phyloP scores from a whole-genome alignment of 1,139 yeast genomes.

The Suhomyces bribrorum region DNA sequence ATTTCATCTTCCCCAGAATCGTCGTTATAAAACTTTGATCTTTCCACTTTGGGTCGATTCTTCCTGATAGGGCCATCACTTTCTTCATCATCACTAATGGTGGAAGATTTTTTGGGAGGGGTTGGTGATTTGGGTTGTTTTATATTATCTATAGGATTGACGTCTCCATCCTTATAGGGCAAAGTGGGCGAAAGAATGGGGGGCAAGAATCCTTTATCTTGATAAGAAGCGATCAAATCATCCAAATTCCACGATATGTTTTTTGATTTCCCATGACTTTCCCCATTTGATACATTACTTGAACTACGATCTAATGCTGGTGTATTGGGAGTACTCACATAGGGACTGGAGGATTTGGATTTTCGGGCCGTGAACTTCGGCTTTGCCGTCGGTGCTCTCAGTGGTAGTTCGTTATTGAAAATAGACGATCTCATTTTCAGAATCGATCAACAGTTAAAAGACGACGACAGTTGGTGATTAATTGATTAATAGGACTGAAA shows the following conservation, averaged over 20 bases:
- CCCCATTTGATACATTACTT: not conserved
- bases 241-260: conserved; percentile 41
- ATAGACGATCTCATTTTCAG: conserved; percentile 39
- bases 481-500: too few relatives aligned
- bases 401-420: conserved; percentile 28
- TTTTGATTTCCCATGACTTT: conserved; percentile 12
- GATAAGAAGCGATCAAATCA: conserved; percentile 39
- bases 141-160: conserved; percentile 1
- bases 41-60: not conserved
- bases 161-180: conserved; percentile 24
- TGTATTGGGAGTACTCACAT: conserved; percentile 16
- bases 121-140: conserved; percentile 7
- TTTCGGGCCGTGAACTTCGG: conserved; percentile 16
- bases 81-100: conserved; percentile 7
- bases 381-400: conserved; percentile 9
- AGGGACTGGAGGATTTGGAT: conserved; percentile 21
- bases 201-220: conserved; percentile 38
- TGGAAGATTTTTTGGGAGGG: not conserved
- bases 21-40: conserved; percentile 4
- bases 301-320: conserved; percentile 4
- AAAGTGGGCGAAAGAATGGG: conserved; percentile 45
- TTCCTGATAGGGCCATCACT: conserved; percentile 6
- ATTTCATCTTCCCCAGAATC: conserved; percentile 21
- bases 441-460: too few relatives aligned
- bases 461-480: too few relatives aligned